Evolutionary conservation across 208 protist species (phyloP), one percentile per base, ranked within the genome.

Genomic region (Tritrichomonas foetus): DNA sequence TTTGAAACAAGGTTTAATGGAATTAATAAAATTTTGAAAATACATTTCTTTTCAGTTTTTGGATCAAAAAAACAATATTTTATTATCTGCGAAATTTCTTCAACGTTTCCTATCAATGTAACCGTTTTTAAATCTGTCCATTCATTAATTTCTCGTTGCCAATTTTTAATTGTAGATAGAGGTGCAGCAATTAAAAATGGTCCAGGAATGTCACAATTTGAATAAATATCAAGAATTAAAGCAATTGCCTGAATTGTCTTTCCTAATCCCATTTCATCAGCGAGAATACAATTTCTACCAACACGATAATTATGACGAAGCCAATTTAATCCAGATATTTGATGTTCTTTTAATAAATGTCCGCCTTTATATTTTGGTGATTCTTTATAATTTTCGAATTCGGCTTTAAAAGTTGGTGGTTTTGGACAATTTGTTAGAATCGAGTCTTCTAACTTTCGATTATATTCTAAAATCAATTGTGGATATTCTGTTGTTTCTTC

Each of bases 261-360:
- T 74, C 96, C 96, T 16, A 99, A 96, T 41, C 99, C 99, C 98
- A 99, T 99, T 96, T 99, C 98, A 96, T 99, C 99, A 13, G 98
- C 98, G 25, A 99, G 96, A 94, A 99, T 99, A 36, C 98, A 98
- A 95, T 99, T 99, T 94, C 99, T 97, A 80, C 97, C 97, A 92
- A 98, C 96, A 49, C 98, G 97, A 94, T 98, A 98, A 36, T 99
- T 95, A 44, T 96, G 95, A 49, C 99, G 96, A n/a, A 99, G 94
- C 98, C 98, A 99, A 95, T 99, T 99, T 9, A 99, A 96, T 13
- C 98, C 99, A 94, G 98, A 96, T 13, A 99, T 64, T 95, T 99
- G 99, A 94, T 99, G 99, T 30, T 97, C 95, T 47, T 44, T 33
- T 0, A 82, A 8, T 39, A 2, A 3, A 36, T 47, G 39, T 3